Evolutionary conservation across 129 eudicot species (phyloP), one percentile per base, ranked within the genome.

Genomic region (Ambrosia trifida): DNA sequence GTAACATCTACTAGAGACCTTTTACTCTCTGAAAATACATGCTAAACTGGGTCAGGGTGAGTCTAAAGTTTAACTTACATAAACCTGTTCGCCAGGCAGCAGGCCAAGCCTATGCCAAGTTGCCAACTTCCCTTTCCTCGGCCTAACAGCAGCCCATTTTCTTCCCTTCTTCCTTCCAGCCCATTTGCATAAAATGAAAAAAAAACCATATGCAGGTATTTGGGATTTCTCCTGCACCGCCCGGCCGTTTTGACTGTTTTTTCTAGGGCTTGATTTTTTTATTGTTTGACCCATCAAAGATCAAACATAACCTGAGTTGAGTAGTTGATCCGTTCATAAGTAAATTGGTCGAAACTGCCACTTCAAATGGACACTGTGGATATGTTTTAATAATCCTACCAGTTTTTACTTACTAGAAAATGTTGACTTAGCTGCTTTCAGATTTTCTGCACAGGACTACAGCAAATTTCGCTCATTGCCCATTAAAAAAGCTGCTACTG

Each of bases 391-490:
- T 73, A 78, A 67, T 45, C 59, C 32, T 56, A 11, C 17, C 78
- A 54, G 56, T 51, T 76, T 73, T 70, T 52, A 70, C 81, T 68
- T 83, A 66, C 73, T 77, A 76, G 62, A 67, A 69, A 82, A 76
- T 73, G 53, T 76, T 81, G 83, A 83, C 91, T 76, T 89, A 52
- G 89, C 79, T 74, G 76, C 82, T 24, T 81, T 77, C 88, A 94
- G 98, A 80, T 94, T 83, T 84, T 87, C 96, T 70, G 81, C 70
- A 70, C 93, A 84, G 91, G 98, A 87, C 66, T 94, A 89, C 80
- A 76, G 68, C 69, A 94, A 79, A 65, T 94, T 94, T 67, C 95
- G 90, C 57, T 65, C 74, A 67, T 71, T 78, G 72, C 90, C 90
- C 28, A 85, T 94, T n/a, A 85, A 82, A 31, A 87, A 89, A 89